A percentile compares a stretch with the other conserved stretches of the same genome.
Evolutionary conservation across 768 basidiomycete genomes (phyloP).

Genomic region (Heimioporus sp.): DNA sequence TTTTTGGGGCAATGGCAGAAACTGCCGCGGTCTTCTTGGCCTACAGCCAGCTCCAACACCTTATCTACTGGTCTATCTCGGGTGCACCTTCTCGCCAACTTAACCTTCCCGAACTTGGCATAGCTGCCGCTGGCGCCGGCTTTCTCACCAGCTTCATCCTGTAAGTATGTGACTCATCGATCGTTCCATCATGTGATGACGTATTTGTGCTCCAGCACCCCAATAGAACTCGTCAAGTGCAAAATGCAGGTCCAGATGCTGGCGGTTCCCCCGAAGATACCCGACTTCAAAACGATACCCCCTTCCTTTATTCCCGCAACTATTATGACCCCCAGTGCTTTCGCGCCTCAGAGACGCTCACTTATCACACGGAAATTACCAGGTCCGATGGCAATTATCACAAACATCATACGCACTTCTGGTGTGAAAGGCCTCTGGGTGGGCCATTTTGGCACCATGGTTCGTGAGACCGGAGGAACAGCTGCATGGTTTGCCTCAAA

Average conservation of each 20-base stretch:
- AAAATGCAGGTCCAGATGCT: constrained; percentile 95
- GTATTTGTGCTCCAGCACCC: constrained; percentile 52
- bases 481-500: constrained; percentile 89
- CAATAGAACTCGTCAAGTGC: constrained; percentile 92
- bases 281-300: constrained; percentile 10
- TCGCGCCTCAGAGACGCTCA: constrained; percentile 9
- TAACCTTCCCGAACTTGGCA: constrained; percentile 60
- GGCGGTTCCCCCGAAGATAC: constrained; percentile 11
- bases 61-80: constrained; percentile 41
- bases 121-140: constrained; percentile 81
- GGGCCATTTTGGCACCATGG: constrained; percentile 81
- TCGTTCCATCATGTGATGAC: neutral
- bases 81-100: constrained; percentile 32
- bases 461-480: constrained; percentile 84
- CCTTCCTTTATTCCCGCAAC: constrained; percentile 14
- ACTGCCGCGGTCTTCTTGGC: constrained; percentile 82
- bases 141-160: constrained; percentile 78
- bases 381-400: constrained; percentile 53
- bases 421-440: constrained; percentile 80
- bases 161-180: constrained; percentile 45
- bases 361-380: constrained; percentile 31
- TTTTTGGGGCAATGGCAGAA: constrained; percentile 86
- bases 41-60: constrained; percentile 68
- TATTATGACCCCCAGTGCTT: constrained; percentile 1
- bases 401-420: constrained; percentile 38